Evolutionary conservation across 108 stramenopile species (phyloP).

Genomic region (Skeletonema tropicum): DNA sequence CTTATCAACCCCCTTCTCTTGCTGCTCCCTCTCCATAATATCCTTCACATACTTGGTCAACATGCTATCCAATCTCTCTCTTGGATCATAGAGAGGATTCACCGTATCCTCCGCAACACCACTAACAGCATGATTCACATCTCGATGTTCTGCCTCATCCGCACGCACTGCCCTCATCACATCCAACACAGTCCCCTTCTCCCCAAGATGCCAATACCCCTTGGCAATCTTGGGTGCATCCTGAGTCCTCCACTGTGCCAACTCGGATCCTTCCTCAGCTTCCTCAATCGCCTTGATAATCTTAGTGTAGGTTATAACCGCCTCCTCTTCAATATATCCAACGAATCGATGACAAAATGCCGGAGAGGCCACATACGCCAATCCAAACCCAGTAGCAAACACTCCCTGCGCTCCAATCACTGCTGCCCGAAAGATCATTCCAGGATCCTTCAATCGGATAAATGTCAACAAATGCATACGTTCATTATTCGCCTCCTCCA

Average conservation of each 20-base stretch:
- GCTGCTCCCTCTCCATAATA: conserved; percentile 59
- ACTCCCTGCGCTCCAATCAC: conserved; percentile 84
- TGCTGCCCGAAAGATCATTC: conserved; percentile 60
- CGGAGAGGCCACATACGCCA: conserved; percentile 89
- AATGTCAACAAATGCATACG: conserved; percentile 96
- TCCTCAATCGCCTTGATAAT: conserved; percentile 87
- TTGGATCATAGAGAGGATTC: conserved; percentile 76
- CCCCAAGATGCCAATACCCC: conserved; percentile 87
- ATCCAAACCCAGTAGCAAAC: conserved; percentile 83
- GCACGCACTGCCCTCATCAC: conserved; percentile 91
- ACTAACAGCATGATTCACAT: conserved; percentile 88
- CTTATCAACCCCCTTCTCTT: background rate
- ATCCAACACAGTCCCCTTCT: conserved; percentile 89
- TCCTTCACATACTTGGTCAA: conserved; percentile 78
- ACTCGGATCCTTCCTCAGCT: conserved; percentile 80
- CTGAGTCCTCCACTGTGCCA: conserved; percentile 77
- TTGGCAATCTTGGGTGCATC: conserved; percentile 73
- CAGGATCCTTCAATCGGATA: conserved; percentile 84
- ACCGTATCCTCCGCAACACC: conserved; percentile 59
- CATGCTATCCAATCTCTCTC: conserved; percentile 66
- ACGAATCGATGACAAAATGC: conserved; percentile 95
- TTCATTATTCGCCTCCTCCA: conserved; percentile 99
- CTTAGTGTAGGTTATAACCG: conserved; percentile 88
- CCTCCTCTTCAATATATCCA: conserved; percentile 96
- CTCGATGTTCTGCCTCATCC: conserved; percentile 94